Percentiles rank a stretch among this genome's conserved stretches.
phyloP scores from a whole-genome alignment of 352 stramenopile genomes.

The Globisporangium recalcitrans region DNA sequence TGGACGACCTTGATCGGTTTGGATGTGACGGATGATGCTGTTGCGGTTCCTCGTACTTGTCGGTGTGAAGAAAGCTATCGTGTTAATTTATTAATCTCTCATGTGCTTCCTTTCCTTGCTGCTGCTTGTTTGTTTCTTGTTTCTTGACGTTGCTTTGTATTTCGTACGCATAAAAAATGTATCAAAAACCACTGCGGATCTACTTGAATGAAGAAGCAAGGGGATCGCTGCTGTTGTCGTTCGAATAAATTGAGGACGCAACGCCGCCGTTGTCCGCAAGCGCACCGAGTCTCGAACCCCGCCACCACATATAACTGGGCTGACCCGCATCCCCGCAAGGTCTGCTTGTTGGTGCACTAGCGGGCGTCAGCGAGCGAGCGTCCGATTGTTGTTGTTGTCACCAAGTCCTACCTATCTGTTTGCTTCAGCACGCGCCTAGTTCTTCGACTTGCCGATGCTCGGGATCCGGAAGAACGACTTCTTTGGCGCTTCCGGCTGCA shows the following conservation, averaged over 20 bases:
- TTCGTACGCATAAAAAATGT: slow-evolving; percentile 10
- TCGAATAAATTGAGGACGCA: slow-evolving; percentile 13
- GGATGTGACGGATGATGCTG: too few species aligned
- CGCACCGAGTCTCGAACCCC: not conserved
- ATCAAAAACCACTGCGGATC: slow-evolving; percentile 12
- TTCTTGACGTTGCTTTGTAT: slow-evolving; percentile 6
- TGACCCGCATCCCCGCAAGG: not conserved
- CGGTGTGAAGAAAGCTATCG: not conserved
- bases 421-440: slow-evolving; percentile 25
- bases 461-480: slow-evolving; percentile 71
- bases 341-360: not conserved
- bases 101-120: not conserved
- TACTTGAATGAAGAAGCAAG: slow-evolving; percentile 7
- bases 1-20: not conserved
- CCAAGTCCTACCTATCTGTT: slow-evolving; percentile 16
- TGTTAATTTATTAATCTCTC: slow-evolving; percentile 1
- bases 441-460: slow-evolving; percentile 60
- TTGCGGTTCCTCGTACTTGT: too few species aligned
- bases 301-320: not conserved
- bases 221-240: not conserved
- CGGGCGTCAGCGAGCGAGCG: not conserved
- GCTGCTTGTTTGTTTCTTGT: not conserved
- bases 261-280: not conserved
- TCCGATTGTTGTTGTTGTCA: slow-evolving; percentile 6
- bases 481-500: slow-evolving; percentile 43